phyloP scores from a whole-genome alignment of 2,329 filamentous ascomycete genomes.

The Penicillium sp. region DNA sequence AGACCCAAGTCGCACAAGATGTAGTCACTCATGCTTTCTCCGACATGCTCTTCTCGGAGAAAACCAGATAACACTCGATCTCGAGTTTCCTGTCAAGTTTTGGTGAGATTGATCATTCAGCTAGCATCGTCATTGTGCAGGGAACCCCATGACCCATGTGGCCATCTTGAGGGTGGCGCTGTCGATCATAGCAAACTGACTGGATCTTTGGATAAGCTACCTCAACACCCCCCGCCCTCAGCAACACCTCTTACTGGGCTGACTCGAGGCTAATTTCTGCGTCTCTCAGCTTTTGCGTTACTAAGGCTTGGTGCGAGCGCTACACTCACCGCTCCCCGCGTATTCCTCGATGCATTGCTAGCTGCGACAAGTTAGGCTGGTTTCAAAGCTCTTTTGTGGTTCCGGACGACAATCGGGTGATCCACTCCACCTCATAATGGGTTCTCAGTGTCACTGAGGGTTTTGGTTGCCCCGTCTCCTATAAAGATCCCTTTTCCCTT shows the following conservation, averaged over 20 bases:
- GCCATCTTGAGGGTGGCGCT: conserved; percentile 1
- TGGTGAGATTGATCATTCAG: background rate
- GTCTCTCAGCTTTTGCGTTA: background rate
- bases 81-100: background rate
- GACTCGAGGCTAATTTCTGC: background rate
- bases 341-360: background rate
- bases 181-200: conserved; percentile 14
- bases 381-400: background rate
- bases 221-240: background rate
- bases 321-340: background rate
- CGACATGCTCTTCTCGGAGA: background rate
- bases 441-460: background rate
- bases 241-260: background rate
- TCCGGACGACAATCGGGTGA: conserved; percentile 12
- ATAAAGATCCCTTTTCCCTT: background rate
- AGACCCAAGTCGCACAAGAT: background rate
- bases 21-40: background rate
- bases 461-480: background rate
- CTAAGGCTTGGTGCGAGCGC: background rate
- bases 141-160: conserved; percentile 12
- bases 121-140: conserved; percentile 18
- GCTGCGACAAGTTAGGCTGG: background rate
- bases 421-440: background rate
- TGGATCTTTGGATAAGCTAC: conserved; percentile 8
- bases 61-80: background rate